Conservation (phyloP, 148 eudicot species). For the Cornus florida region DNA sequence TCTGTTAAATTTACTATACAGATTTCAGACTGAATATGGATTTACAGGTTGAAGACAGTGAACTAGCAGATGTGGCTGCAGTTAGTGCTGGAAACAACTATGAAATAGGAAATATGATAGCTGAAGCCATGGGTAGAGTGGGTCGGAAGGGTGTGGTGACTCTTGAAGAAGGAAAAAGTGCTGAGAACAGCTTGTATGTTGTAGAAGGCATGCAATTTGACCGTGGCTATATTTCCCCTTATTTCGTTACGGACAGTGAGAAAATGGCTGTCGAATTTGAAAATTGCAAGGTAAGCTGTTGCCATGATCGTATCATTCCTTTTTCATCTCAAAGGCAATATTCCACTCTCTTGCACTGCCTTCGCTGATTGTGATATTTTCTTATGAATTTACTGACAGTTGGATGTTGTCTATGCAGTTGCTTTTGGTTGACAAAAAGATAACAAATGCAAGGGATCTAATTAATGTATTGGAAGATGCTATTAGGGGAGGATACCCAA, state of each 20-base stretch:
- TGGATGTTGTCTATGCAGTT: conserved; percentile 33
- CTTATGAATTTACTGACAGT: neutral
- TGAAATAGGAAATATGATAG: conserved; percentile 90
- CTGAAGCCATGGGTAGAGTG: conserved; percentile 91
- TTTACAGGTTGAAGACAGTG: conserved; percentile 70
- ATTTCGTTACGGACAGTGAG: conserved; percentile 70
- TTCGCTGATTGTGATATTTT: neutral
- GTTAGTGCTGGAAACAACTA: conserved; percentile 98
- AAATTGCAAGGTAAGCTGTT: conserved; percentile 58
- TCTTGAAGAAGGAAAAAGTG: conserved; percentile 94
- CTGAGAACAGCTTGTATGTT: conserved; percentile 74
- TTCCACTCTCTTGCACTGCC: neutral
- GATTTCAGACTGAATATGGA: neutral
- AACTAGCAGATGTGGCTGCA: conserved; percentile 94
- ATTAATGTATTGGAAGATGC: conserved; percentile 66
- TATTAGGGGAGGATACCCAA: conserved; percentile 50
- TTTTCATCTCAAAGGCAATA: neutral
- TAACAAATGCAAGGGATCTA: conserved; percentile 67
- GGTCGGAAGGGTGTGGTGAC: conserved; percentile 97
- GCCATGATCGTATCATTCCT: neutral
- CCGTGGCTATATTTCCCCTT: conserved; percentile 75
- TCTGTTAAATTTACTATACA: neutral
- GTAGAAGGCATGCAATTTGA: conserved; percentile 81
- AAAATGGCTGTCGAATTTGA: conserved; percentile 65
- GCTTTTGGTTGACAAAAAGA: conserved; percentile 73